phyloP scores from a whole-genome alignment of 306 rosid species.

The Prunus mume region DNA sequence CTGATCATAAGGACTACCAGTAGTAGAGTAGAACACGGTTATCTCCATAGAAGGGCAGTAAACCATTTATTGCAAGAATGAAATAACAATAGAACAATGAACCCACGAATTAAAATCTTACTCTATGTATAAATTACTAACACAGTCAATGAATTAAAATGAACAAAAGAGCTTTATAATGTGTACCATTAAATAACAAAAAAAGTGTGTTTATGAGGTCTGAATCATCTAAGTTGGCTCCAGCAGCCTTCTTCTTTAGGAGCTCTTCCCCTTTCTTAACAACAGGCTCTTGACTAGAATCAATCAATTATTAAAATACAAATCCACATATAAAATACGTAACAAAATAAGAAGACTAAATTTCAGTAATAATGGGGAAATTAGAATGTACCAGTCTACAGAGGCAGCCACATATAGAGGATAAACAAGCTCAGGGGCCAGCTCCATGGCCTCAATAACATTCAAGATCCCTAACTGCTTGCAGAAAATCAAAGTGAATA shows the following conservation, averaged over 20 bases:
- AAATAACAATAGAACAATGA: background rate
- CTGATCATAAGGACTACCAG: background rate
- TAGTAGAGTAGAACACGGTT: background rate
- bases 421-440: conserved; percentile 78
- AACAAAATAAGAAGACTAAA: conserved; percentile 20
- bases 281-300: conserved; percentile 85
- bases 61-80: background rate
- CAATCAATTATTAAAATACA: conserved; percentile 35
- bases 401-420: conserved; percentile 74
- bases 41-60: background rate
- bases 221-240: conserved; percentile 76
- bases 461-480: conserved; percentile 94
- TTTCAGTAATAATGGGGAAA: conserved; percentile 20
- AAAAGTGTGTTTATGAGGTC: conserved; percentile 70
- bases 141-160: background rate
- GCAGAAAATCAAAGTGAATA: conserved; percentile 27
- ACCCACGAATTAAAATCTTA: background rate
- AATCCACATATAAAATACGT: conserved; percentile 24
- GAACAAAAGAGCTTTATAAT: conserved; percentile 16
- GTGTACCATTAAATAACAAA: conserved; percentile 78
- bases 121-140: background rate
- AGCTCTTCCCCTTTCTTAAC: conserved; percentile 95
- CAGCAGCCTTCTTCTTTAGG: conserved; percentile 83
- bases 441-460: conserved; percentile 76
- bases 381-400: conserved; percentile 63